Evolutionary conservation across 2,329 filamentous ascomycete species (phyloP).

Genomic region (Arthrobotrys sinensis): DNA sequence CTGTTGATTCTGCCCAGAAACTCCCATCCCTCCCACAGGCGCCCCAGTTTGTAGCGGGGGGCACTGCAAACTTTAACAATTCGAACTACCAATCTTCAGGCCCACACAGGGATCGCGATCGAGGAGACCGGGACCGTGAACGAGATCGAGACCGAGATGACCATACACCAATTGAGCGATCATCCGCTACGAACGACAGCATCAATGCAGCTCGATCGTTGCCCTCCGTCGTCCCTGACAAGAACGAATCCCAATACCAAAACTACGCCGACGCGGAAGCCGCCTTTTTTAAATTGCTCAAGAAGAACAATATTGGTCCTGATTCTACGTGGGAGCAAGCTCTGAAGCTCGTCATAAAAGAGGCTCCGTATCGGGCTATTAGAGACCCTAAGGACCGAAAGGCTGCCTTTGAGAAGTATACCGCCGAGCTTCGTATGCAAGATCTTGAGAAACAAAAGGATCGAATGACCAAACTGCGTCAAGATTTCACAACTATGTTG

Average conservation of each 20-base stretch:
- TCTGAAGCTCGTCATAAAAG: slow-evolving; percentile 86
- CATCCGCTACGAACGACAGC: slow-evolving; percentile 68
- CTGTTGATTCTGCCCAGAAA: slow-evolving; percentile 72
- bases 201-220: slow-evolving; percentile 67
- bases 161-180: slow-evolving; percentile 70
- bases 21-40: slow-evolving; percentile 58
- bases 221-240: slow-evolving; percentile 64
- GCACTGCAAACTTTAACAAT: slow-evolving; percentile 68
- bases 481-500: slow-evolving; percentile 96
- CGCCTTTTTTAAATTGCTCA: slow-evolving; percentile 91
- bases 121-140: slow-evolving; percentile 70
- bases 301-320: slow-evolving; percentile 85
- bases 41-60: slow-evolving; percentile 75
- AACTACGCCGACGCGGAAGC: slow-evolving; percentile 80
- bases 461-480: slow-evolving; percentile 88
- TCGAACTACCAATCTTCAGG: slow-evolving; percentile 61
- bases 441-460: slow-evolving; percentile 97
- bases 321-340: slow-evolving; percentile 95
- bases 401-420: slow-evolving; percentile 94
- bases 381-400: slow-evolving; percentile 93
- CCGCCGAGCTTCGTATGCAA: slow-evolving; percentile 87
- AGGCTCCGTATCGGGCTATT: slow-evolving; percentile 91
- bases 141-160: slow-evolving; percentile 70
- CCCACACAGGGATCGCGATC: slow-evolving; percentile 65
- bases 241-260: slow-evolving; percentile 58